These are phyloP conservation scores for Erythrophleum fordii DNA, from an alignment of 306 rosid species.

Conservation along the genomic window DNA sequence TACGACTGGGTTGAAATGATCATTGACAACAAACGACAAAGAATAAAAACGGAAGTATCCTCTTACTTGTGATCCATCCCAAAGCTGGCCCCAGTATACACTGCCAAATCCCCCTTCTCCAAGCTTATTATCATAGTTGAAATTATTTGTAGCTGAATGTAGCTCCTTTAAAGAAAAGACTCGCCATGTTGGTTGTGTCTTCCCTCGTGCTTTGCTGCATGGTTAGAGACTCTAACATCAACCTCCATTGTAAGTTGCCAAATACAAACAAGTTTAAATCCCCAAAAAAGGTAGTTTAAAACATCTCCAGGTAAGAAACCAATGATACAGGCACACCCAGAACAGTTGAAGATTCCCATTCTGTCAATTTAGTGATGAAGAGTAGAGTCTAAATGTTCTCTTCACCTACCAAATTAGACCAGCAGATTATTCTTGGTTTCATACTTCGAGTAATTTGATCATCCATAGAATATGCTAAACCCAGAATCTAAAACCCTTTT, in stretches of 20 bases:
- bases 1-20: background rate
- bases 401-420: slow-evolving; percentile 13
- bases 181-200: slow-evolving; percentile 77
- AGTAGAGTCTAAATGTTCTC: slow-evolving; percentile 21
- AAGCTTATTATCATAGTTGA: slow-evolving; percentile 88
- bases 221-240: slow-evolving; percentile 28
- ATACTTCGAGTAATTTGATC: background rate
- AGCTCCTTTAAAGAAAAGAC: slow-evolving; percentile 86
- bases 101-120: slow-evolving; percentile 97
- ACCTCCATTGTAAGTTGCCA: background rate
- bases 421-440: background rate
- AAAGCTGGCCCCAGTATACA: slow-evolving; percentile 95
- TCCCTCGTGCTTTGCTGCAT: slow-evolving; percentile 65
- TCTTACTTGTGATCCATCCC: slow-evolving; percentile 90
- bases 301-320: background rate
- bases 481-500: slow-evolving; percentile 39
- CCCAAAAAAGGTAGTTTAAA: background rate
- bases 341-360: background rate
- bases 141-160: slow-evolving; percentile 85
- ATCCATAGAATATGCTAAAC: slow-evolving; percentile 32
- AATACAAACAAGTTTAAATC: background rate
- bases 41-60: background rate
- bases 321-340: slow-evolving; percentile 8
- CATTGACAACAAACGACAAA: background rate
- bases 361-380: background rate